Conservation (phyloP, 75 land plant genomes). For the Larix kaempferi region DNA sequence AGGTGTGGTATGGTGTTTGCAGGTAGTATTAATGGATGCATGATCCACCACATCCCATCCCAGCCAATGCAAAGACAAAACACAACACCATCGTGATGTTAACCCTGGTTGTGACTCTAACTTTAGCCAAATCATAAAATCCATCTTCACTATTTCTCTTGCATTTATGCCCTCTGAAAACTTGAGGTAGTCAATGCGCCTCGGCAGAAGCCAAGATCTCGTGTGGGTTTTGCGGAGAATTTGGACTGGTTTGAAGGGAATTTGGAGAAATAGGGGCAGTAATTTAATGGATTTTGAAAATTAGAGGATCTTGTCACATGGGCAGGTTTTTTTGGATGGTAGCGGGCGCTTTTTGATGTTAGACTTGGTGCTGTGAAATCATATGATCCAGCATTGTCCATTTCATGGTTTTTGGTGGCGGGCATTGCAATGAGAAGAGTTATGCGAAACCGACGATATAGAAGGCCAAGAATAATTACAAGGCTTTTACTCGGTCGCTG, state of each 20-base stretch:
- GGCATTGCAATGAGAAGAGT: background rate
- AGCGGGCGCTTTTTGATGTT: background rate
- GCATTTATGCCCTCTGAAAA: background rate
- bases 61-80: too few species aligned
- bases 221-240: too few species aligned
- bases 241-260: background rate
- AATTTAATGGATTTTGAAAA: background rate
- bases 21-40: too few species aligned
- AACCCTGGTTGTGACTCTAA: background rate
- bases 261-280: background rate
- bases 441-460: slow-evolving; percentile 6
- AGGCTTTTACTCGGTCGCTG: background rate
- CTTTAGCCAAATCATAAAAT: too few species aligned
- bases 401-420: background rate
- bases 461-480: background rate
- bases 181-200: background rate
- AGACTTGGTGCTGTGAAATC: slow-evolving; percentile 3
- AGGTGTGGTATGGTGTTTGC: too few species aligned
- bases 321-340: background rate
- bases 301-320: background rate
- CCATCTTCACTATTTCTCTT: background rate
- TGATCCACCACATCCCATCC: too few species aligned
- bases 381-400: background rate
- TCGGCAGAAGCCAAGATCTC: background rate
- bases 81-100: too few species aligned